These are phyloP conservation scores for Gyromitra esculenta DNA, from an alignment of 2,329 filamentous ascomycete genomes.

Conservation along the genomic window DNA sequence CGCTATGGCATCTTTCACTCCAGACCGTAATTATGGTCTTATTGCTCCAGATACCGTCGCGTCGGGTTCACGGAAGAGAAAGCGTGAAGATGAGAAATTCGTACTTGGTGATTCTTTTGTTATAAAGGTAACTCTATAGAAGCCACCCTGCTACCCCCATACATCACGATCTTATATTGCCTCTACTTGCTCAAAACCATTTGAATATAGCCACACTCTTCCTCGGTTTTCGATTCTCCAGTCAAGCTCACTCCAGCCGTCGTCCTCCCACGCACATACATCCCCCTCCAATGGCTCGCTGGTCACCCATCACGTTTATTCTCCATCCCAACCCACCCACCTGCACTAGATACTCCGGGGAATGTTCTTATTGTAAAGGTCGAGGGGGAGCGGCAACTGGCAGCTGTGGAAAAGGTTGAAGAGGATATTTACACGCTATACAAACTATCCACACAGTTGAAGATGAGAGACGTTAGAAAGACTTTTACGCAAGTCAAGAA, in stretches of 20 bases:
- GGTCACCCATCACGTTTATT: slow-evolving; percentile 69
- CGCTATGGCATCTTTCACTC: slow-evolving; percentile 11
- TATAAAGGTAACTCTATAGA: slow-evolving; percentile 58
- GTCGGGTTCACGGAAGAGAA: slow-evolving; percentile 60
- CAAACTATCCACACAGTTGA: slow-evolving; percentile 73
- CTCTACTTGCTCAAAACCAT: slow-evolving; percentile 28
- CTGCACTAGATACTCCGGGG: slow-evolving; percentile 68
- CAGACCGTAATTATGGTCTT: slow-evolving; percentile 6
- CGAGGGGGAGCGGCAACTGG: slow-evolving; percentile 67
- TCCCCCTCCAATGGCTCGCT: slow-evolving; percentile 66
- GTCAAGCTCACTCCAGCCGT: slow-evolving; percentile 63
- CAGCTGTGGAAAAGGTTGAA: slow-evolving; percentile 73
- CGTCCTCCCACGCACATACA: slow-evolving; percentile 71
- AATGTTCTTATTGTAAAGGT: slow-evolving; percentile 71
- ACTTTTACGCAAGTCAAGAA: slow-evolving; percentile 60
- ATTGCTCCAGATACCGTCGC: slow-evolving; percentile 4
- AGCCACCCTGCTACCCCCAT: not conserved
- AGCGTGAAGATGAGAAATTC: slow-evolving; percentile 58
- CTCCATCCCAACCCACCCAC: slow-evolving; percentile 71
- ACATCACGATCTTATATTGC: slow-evolving; percentile 1
- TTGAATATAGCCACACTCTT: slow-evolving; percentile 57
- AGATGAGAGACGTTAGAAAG: slow-evolving; percentile 66
- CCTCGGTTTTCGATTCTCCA: slow-evolving; percentile 60
- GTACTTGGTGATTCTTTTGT: slow-evolving; percentile 59
- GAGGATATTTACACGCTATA: slow-evolving; percentile 73